Evolutionary conservation across 1,139 yeast species (phyloP).

Genomic region (Hemisphaericaspora lyxosophila): DNA sequence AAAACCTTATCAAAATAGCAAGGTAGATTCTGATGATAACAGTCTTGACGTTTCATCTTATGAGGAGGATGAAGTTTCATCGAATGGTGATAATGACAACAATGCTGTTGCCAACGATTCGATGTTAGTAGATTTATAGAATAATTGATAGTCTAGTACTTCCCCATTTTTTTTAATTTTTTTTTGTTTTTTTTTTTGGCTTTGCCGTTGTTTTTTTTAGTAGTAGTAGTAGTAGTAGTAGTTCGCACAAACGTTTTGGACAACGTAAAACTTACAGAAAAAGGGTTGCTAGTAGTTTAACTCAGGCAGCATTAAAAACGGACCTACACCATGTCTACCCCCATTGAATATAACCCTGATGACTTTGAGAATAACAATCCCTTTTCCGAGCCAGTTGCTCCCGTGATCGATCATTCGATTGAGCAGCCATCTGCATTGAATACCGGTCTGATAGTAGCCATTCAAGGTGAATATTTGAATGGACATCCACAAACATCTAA

Average conservation of each 20-base stretch:
- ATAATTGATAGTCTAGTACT: too few relatives aligned
- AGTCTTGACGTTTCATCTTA: conserved; percentile 4
- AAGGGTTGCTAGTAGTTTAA: too few relatives aligned
- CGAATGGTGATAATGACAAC: background rate
- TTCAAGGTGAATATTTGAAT: background rate
- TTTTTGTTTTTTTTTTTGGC: too few relatives aligned
- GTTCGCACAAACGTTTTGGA: too few relatives aligned
- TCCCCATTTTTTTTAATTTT: too few relatives aligned
- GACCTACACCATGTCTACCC: conserved; percentile 46
- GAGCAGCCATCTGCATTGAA: background rate
- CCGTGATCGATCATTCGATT: background rate
- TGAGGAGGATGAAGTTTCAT: conserved; percentile 7
- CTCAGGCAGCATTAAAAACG: too few relatives aligned
- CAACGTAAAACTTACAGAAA: too few relatives aligned
- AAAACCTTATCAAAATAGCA: background rate
- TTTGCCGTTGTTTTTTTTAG: too few relatives aligned
- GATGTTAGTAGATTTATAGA: conserved; percentile 5
- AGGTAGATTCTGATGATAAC: background rate
- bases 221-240: too few relatives aligned
- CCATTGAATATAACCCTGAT: conserved; percentile 65
- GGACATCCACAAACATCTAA: background rate
- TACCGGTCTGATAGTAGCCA: background rate
- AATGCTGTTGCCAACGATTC: background rate
- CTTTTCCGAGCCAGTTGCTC: conserved; percentile 39
- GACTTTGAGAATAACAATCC: conserved; percentile 69